A percentile compares a stretch with the other conserved stretches of the same genome.
phyloP scores from a whole-genome alignment of 441 rosid species.

The Arabidopsis lyrata region DNA sequence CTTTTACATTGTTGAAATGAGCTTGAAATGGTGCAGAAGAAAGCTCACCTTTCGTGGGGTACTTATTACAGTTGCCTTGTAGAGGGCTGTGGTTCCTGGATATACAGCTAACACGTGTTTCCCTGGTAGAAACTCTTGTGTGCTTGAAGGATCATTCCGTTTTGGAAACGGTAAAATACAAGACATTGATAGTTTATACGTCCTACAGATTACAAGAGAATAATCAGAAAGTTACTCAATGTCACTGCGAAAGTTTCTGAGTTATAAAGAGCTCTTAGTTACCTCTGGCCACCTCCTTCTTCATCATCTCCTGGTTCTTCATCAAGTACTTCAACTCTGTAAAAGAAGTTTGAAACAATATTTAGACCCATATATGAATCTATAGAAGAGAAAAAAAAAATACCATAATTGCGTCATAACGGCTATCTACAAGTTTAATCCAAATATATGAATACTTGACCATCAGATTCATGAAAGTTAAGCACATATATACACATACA shows the following conservation, averaged over 20 bases:
- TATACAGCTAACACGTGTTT: constrained; percentile 90
- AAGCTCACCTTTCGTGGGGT: constrained; percentile 72
- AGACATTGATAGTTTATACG: constrained; percentile 83
- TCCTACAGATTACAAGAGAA: constrained; percentile 53
- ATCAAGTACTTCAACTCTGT: constrained; percentile 92
- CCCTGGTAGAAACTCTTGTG: constrained; percentile 70
- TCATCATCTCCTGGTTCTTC: constrained; percentile 98
- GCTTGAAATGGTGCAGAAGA: neutral
- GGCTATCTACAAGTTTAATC: neutral
- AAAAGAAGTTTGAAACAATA: neutral
- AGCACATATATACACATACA: neutral
- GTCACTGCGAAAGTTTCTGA: neutral
- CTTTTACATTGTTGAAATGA: neutral
- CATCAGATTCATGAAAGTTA: neutral
- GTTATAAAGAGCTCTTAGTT: constrained; percentile 6
- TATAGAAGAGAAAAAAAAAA: neutral
- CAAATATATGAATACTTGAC: neutral
- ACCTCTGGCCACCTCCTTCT: constrained; percentile 84
- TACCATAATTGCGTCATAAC: neutral
- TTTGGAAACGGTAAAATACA: constrained; percentile 90
- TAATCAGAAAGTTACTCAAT: constrained; percentile 46
- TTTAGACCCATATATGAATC: constrained; percentile 10
- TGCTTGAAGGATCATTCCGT: constrained; percentile 64
- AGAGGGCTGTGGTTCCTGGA: constrained; percentile 96
- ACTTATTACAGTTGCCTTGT: constrained; percentile 85